Conservation (phyloP, 164 flowering plant genomes). For the Magnolia sinica region DNA sequence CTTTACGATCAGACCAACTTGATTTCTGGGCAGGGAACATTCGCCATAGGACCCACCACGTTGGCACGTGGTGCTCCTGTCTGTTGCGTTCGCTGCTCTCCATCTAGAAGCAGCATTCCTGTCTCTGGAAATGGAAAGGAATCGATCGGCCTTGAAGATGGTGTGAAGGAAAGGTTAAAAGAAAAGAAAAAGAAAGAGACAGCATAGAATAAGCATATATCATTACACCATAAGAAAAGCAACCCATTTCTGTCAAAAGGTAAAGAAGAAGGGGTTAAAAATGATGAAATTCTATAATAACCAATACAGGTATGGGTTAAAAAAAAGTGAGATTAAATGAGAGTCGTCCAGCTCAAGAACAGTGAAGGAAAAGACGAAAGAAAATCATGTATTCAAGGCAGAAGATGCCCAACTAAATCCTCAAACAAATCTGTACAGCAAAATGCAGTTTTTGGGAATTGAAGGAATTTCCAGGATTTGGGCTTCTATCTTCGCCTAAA, state of each 20-base stretch:
- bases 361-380: neutral
- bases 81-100: no score
- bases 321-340: neutral
- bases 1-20: neutral
- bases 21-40: neutral
- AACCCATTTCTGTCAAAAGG: slow-evolving; percentile 12
- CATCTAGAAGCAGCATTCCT: neutral
- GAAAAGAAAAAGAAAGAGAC: neutral
- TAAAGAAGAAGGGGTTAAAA: slow-evolving; percentile 4
- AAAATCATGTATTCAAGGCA: slow-evolving; percentile 1
- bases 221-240: slow-evolving; percentile 13
- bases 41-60: neutral
- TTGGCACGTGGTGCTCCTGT: neutral
- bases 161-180: slow-evolving; percentile 2
- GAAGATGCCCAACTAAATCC: slow-evolving; percentile 8
- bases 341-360: neutral
- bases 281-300: slow-evolving; percentile 12
- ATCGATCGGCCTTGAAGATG: neutral
- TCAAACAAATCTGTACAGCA: slow-evolving; percentile 14
- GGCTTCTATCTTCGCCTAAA: neutral
- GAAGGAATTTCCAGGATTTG: neutral
- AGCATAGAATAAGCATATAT: slow-evolving; percentile 13
- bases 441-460: neutral
- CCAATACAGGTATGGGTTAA: neutral
- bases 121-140: neutral